Base-by-base conservation (phyloP, 192 early-diverging fungal species). In the Coemansia aciculifera region DNA sequence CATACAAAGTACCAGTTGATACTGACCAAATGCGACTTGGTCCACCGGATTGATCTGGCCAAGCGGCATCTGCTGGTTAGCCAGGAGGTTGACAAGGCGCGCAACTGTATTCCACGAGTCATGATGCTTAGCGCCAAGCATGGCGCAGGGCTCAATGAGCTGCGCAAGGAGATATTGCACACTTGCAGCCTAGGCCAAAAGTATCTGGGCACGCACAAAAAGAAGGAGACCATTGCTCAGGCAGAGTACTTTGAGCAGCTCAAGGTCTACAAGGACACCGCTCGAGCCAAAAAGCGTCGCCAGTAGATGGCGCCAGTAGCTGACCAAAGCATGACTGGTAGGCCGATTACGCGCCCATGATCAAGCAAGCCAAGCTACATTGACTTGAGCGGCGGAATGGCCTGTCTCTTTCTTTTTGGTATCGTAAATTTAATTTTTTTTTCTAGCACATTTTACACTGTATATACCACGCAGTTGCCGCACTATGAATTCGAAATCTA, bases 21-120 rank as follows among this genome's bases (percentile, higher is more conserved):
- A 5, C 62, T 84, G 57, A 93, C 92, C 32, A 93, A 93, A 63
- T 91, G 90, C 71, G 92, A 93, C 69, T 68, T 91, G 19, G 84
- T 90, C 2, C 76, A 83, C 17, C 79, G 87, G 13, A 78, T 83
- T 9, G 85, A 86, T 19, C 83, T 93, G 21, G 92, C 90, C 4
- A 84, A 89, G 27, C 83, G 85, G 3, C 80, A 90, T 36, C 67
- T 83, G 65, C 37, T 90, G 3, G 72, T 88, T 7, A 72, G 85
- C 46, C 70, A 86, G 43, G 85, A 82, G 42, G 62, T 76, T 8
- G 49, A 56, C 8, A 57, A 69, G 31, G 72, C 72, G 46, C 60
- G 56, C 13, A 60, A 77, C 75, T 85, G 83, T 67, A 69, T 81
- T 23, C 69, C 61, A 8, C 75, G 79, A 2, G 77, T 90, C 9